Evolutionary conservation across 140 eudicot genomes (phyloP).

Genomic region (Oenanthe javanica): DNA sequence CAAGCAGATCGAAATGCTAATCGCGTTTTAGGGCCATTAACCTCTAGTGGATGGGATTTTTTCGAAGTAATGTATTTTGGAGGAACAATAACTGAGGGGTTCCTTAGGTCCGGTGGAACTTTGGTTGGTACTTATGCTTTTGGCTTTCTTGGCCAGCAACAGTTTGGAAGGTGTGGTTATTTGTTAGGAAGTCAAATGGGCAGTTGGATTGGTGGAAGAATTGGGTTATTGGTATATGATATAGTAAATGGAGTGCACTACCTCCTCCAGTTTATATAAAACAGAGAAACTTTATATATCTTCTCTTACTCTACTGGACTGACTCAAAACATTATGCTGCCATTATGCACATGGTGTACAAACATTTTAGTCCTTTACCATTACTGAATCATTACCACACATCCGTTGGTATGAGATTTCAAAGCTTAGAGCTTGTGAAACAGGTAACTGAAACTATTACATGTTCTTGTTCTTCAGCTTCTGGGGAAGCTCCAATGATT

Average conservation of each 20-base stretch:
- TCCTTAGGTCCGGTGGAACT: slow-evolving; percentile 79
- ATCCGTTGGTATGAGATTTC: background rate
- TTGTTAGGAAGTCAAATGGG: slow-evolving; percentile 85
- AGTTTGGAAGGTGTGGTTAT: slow-evolving; percentile 79
- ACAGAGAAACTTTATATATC: slow-evolving; percentile 16
- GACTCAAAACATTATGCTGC: background rate
- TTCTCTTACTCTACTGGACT: slow-evolving; percentile 1
- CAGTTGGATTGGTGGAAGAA: slow-evolving; percentile 91
- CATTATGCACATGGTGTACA: background rate
- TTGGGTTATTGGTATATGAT: slow-evolving; percentile 86
- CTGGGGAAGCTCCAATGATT: too few relatives aligned
- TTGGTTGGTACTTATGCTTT: slow-evolving; percentile 60
- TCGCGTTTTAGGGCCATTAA: slow-evolving; percentile 73
- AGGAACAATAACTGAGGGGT: slow-evolving; percentile 71
- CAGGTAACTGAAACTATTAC: too few relatives aligned
- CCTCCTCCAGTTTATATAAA: slow-evolving; percentile 40
- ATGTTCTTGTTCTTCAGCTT: too few relatives aligned
- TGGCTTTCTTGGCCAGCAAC: slow-evolving; percentile 65
- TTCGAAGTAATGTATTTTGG: slow-evolving; percentile 81
- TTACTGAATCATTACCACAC: too few relatives aligned
- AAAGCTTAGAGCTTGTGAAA: background rate
- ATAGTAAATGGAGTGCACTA: slow-evolving; percentile 50
- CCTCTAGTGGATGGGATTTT: slow-evolving; percentile 92
- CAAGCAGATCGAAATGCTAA: slow-evolving; percentile 60
- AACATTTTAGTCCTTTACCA: background rate